Conservation (phyloP, 2,329 filamentous ascomycete species). For the Fusarium clavum region DNA sequence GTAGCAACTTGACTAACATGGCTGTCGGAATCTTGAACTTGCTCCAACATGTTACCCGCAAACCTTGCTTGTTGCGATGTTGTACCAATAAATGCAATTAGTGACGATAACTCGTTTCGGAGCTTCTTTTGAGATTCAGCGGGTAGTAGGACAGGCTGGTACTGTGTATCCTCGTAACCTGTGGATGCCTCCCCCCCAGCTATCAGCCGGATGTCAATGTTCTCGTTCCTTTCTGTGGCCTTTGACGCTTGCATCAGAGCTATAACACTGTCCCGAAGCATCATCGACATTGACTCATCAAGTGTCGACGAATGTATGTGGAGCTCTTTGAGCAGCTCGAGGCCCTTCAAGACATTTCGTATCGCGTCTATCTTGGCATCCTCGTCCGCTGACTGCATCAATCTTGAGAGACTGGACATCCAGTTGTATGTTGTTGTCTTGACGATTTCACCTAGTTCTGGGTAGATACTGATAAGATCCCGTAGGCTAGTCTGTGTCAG, state of each 20-base stretch:
- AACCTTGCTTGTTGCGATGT: slow-evolving; percentile 71
- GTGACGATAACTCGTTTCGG: slow-evolving; percentile 65
- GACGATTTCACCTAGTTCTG: slow-evolving; percentile 70
- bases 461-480: slow-evolving; percentile 72
- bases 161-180: slow-evolving; percentile 51
- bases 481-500: slow-evolving; percentile 64
- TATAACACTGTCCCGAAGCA: slow-evolving; percentile 80
- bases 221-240: slow-evolving; percentile 17
- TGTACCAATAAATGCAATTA: slow-evolving; percentile 67
- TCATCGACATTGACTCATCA: slow-evolving; percentile 73
- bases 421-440: slow-evolving; percentile 82
- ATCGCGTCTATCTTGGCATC: slow-evolving; percentile 78
- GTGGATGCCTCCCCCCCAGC: slow-evolving; percentile 27
- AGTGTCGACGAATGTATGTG: slow-evolving; percentile 74
- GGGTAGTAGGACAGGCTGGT: slow-evolving; percentile 70
- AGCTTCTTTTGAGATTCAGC: slow-evolving; percentile 75
- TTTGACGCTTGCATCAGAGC: slow-evolving; percentile 48
- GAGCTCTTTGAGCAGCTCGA: slow-evolving; percentile 72
- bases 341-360: slow-evolving; percentile 79
- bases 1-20: slow-evolving; percentile 73
- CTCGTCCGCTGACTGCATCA: slow-evolving; percentile 88
- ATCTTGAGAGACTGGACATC: slow-evolving; percentile 81
- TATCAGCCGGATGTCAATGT: slow-evolving; percentile 47
- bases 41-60: slow-evolving; percentile 73
- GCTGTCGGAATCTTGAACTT: slow-evolving; percentile 65